Base-by-base conservation (phyloP, 257 asterid species). In the Nyctanthes arbortristis region DNA sequence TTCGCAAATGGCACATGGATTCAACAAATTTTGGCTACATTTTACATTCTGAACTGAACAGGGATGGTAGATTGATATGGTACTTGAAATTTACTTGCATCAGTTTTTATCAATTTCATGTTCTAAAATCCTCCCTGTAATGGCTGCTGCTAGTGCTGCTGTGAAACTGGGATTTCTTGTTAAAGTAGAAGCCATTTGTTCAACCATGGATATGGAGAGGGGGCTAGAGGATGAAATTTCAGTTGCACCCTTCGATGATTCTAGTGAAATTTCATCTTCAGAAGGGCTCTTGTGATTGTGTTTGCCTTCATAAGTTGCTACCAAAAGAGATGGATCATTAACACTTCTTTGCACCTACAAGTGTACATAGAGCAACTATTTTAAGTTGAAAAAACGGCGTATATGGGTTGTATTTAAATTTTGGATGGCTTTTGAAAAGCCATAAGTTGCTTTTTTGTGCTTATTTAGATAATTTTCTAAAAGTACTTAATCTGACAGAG, bases 341-440 rank as follows among this genome's bases (percentile, higher is more conserved):
- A 79, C 74, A 68, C 96, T 91, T 75, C 84, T 85, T 79, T 91
- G 97, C 20, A 91, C 96, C 96, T 89, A 56, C 3, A 82, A 39
- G 16, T 22, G n/a, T n/a, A n/a, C n/a, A 52, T 20, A 30, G 33
- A 35, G 3, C 20, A 49, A 61, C 7, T 20, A 12, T 18, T 20
- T 22, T 9, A n/a, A n/a, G n/a, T n/a, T n/a, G n/a, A n/a, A n/a
- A n/a, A n/a, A n/a, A n/a, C n/a, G n/a, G n/a, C n/a, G n/a, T n/a
- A n/a, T n/a, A n/a, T n/a, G n/a, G n/a, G n/a, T n/a, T n/a, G n/a
- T n/a, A n/a, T n/a, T n/a, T n/a, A n/a, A n/a, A n/a, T n/a, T n/a
- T n/a, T n/a, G n/a, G n/a, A n/a, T n/a, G n/a, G n/a, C n/a, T n/a
- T n/a, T n/a, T n/a, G n/a, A n/a, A n/a, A n/a, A n/a, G n/a, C n/a